phyloP scores from a whole-genome alignment of 345 rosid genomes.

The Heritiera fomes region DNA sequence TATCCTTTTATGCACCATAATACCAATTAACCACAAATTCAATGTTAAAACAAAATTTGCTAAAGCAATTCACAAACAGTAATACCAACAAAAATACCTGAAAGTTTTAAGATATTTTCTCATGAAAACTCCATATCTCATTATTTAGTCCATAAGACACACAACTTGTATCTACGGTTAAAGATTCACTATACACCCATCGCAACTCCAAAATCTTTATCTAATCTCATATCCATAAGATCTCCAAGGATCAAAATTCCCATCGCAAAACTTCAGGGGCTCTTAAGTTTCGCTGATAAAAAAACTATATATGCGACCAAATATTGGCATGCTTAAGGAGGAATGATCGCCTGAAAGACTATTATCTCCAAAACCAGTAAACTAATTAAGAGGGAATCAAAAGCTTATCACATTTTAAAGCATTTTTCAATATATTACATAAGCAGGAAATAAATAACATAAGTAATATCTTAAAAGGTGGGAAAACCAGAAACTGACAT shows the following conservation, averaged over 20 bases:
- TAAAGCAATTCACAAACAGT: neutral
- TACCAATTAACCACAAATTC: neutral
- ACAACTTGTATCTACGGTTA: neutral
- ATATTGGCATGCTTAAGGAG: neutral
- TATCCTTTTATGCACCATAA: neutral
- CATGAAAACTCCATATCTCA: neutral
- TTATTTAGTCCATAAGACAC: neutral
- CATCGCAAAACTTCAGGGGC: neutral
- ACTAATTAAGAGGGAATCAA: neutral
- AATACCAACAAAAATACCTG: neutral
- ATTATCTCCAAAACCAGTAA: neutral
- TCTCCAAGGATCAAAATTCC: neutral
- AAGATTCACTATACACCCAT: neutral
- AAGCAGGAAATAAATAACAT: neutral
- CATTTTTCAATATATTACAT: no score
- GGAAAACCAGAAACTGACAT: slow-evolving; percentile 45
- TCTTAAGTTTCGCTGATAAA: neutral
- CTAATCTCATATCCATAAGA: neutral
- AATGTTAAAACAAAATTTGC: neutral
- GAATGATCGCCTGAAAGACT: neutral
- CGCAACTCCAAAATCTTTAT: neutral
- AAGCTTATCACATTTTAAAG: slow-evolving; percentile 2
- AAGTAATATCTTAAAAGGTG: neutral
- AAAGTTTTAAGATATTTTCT: neutral
- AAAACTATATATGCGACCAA: neutral